These are phyloP conservation scores for Mycena metata DNA, from an alignment of 768 basidiomycete genomes.

Conservation along the genomic window DNA sequence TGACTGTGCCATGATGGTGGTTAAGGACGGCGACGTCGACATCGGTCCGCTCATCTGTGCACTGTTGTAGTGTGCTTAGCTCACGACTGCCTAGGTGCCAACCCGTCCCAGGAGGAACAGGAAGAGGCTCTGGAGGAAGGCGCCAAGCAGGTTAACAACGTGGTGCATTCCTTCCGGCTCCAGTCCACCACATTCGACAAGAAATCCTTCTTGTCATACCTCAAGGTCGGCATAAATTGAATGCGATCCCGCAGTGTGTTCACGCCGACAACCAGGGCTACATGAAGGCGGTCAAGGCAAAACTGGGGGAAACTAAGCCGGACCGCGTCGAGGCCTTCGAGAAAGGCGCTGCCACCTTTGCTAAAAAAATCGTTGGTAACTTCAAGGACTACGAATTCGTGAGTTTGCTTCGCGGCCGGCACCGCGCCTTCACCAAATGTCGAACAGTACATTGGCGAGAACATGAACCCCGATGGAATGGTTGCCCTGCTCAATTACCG, in stretches of 20 bases:
- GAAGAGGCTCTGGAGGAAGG: conserved; percentile 88
- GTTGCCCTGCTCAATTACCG: conserved; percentile 96
- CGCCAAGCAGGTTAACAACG: conserved; percentile 84
- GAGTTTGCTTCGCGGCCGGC: conserved; percentile 44
- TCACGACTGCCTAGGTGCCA: conserved; percentile 72
- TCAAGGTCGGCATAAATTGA: conserved; percentile 71
- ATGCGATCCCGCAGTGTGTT: conserved; percentile 12
- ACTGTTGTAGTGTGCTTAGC: background rate
- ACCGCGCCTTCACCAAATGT: background rate
- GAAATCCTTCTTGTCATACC: conserved; percentile 83
- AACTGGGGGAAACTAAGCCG: conserved; percentile 67
- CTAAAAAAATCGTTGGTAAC: conserved; percentile 90
- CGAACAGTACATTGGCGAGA: conserved; percentile 75
- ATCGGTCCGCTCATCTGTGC: conserved; percentile 73
- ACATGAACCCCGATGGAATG: conserved; percentile 92
- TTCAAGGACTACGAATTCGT: conserved; percentile 98
- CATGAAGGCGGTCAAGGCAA: conserved; percentile 90
- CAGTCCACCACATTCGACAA: conserved; percentile 88
- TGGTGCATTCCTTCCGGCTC: conserved; percentile 93
- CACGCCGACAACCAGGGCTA: conserved; percentile 68
- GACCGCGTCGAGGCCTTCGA: conserved; percentile 83
- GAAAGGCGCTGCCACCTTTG: conserved; percentile 79
- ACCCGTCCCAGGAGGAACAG: conserved; percentile 91
- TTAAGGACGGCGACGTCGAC: conserved; percentile 88
- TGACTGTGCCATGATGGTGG: conserved; percentile 76